These are phyloP conservation scores for Apiotrichum veenhuisii DNA, from an alignment of 1,284 basidiomycete genomes.

Conservation along the genomic window DNA sequence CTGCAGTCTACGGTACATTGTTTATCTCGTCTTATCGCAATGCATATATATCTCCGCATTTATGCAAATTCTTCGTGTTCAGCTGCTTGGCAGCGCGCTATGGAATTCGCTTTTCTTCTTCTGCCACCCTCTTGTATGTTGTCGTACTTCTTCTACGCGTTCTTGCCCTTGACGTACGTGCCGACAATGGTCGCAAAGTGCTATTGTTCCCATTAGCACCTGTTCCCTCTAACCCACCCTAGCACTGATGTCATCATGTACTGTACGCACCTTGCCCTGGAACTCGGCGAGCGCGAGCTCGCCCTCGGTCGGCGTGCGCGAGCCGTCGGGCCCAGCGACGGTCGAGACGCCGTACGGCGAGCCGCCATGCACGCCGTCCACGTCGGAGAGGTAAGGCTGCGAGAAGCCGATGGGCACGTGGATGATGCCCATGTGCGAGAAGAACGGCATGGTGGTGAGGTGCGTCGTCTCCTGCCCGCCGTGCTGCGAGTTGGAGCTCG, in stretches of 20 bases:
- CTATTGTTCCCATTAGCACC: too few species aligned
- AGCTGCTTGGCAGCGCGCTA: too few species aligned
- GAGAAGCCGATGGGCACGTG: slow-evolving; percentile 76
- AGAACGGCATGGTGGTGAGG: slow-evolving; percentile 62
- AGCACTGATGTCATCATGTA: too few species aligned
- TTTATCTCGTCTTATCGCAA: too few species aligned
- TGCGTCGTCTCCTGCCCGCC: slow-evolving; percentile 57
- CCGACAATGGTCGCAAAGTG: slow-evolving; percentile 3
- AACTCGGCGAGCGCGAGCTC: slow-evolving; percentile 63
- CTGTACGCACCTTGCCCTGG: slow-evolving; percentile 54
- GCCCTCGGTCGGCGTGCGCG: slow-evolving; percentile 58
- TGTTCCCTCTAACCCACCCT: too few species aligned
- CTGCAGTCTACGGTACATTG: too few species aligned
- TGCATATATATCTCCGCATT: too few species aligned
- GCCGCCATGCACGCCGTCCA: slow-evolving; percentile 67
- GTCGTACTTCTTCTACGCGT: background rate
- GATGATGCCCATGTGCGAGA: slow-evolving; percentile 61
- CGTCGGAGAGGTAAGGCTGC: slow-evolving; percentile 56
- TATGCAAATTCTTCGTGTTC: too few species aligned
- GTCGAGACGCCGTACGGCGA: slow-evolving; percentile 61
- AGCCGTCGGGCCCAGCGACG: slow-evolving; percentile 61
- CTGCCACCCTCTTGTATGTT: background rate
- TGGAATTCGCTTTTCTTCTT: too few species aligned
- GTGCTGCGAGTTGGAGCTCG: slow-evolving; percentile 41
- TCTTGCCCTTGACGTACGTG: slow-evolving; percentile 8